Percentiles rank a stretch among this genome's conserved stretches.
phyloP scores from a whole-genome alignment of 805 yeast species.

The Jamesozyma jinghongensis region DNA sequence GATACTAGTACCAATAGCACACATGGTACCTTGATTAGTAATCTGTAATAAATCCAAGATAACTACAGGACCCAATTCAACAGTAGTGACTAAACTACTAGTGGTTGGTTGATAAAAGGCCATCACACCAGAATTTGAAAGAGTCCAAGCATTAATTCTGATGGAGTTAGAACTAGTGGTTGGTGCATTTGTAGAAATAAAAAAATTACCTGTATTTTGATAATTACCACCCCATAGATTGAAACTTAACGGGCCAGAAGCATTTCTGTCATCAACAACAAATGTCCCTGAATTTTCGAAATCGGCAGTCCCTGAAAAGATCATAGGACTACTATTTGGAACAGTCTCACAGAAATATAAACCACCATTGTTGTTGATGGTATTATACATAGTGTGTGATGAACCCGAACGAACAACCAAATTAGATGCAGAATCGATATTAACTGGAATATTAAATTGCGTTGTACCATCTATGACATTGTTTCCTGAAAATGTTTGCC shows the following conservation, averaged over 20 bases:
- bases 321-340: neutral
- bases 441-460: neutral
- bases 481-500: neutral
- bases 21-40: slow-evolving; percentile 7
- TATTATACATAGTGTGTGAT: neutral
- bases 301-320: neutral
- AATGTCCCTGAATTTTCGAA: neutral
- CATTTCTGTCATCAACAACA: neutral
- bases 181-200: neutral
- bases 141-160: neutral
- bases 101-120: neutral
- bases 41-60: neutral
- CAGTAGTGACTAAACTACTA: neutral
- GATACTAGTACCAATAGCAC: slow-evolving; percentile 1
- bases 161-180: neutral
- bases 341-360: neutral
- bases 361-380: neutral
- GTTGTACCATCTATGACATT: neutral
- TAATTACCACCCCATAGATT: neutral
- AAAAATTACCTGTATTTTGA: neutral
- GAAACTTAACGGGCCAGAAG: neutral
- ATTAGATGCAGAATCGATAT: neutral
- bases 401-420: neutral
- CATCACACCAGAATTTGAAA: neutral
- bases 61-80: neutral